Conservation (phyloP, 2,329 filamentous ascomycete genomes). For the Fusarium verrucosum region DNA sequence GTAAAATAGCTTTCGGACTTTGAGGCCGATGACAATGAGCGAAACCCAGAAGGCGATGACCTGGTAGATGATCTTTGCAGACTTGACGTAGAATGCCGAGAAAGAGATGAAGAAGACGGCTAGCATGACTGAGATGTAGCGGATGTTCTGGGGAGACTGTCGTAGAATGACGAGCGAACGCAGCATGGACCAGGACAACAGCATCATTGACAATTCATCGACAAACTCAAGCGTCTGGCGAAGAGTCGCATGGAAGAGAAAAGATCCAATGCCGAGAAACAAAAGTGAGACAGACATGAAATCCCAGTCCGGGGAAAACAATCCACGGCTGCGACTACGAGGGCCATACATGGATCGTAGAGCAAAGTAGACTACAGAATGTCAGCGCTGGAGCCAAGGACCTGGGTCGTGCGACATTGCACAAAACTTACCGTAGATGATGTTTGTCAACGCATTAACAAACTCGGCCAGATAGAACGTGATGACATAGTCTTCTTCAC, state of each 20-base stretch:
- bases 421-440: conserved; percentile 53
- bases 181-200: conserved; percentile 61
- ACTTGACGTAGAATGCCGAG: conserved; percentile 54
- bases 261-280: conserved; percentile 54
- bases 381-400: conserved; percentile 6
- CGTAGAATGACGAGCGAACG: conserved; percentile 59
- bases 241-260: conserved; percentile 57
- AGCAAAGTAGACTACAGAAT: conserved; percentile 53
- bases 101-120: conserved; percentile 54
- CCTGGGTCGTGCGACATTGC: background rate
- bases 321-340: conserved; percentile 43
- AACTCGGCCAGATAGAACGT: conserved; percentile 56
- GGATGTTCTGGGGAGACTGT: conserved; percentile 49
- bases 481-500: conserved; percentile 60
- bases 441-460: conserved; percentile 55
- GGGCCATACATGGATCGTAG: conserved; percentile 51
- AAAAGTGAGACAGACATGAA: conserved; percentile 55
- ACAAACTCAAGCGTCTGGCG: conserved; percentile 56
- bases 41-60: conserved; percentile 50
- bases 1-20: conserved; percentile 50
- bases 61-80: conserved; percentile 56
- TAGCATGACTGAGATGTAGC: conserved; percentile 50
- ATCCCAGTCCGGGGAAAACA: conserved; percentile 49
- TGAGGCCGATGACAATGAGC: conserved; percentile 47
- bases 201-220: conserved; percentile 68